Evolutionary conservation across 768 basidiomycete genomes (phyloP), one percentile per base, ranked within the genome.

Genomic region (Stropharia rugosoannulata): DNA sequence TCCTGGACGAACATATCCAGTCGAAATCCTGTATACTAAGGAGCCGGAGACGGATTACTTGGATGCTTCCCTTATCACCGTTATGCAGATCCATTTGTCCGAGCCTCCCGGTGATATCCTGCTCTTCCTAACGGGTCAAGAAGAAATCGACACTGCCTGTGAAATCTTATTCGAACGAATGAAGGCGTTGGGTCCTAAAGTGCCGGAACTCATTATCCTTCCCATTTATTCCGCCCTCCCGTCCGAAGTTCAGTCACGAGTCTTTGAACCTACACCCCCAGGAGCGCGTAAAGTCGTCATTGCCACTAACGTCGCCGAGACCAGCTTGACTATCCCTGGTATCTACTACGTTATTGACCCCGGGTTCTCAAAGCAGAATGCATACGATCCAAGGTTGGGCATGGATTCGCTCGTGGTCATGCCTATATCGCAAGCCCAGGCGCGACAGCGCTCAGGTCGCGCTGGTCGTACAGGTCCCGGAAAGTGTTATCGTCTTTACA

Each of bases 341-440:
- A 97, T 99, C 68, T 98, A 98, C 78, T 99, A 98, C 64, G 96
- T 99, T 63, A 88, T 99, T 59, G 97, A 99, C 67, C 96, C 97
- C 1, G 97, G 97, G 11, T 98, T 99, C 75, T 89, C 94, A 36
- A 99, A 99, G 71, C 97, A 99, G 72, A 98, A 98, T 66, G 96
- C 95, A 1, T 99, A 97, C 68, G 97, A 99, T 68, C 95, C 97
- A 16, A 82, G 93, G 50, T 75, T 98, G 59, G 97, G 95, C 61
- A 98, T 99, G 97, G 97, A 99, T 74, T 98, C 95, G 11, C 82
- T 99, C 52, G 90, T 98, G 50, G 96, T 98, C 32, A 98, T 95
- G 83, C 97, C 97, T 43, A 98, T 98, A 64, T 98, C 96, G 15
- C 97, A 98, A 74, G 95, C 97, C 15, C 96, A 98, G 68, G 96